Base-by-base conservation (phyloP, 306 rosid genomes). In the Sicyos edulis region DNA sequence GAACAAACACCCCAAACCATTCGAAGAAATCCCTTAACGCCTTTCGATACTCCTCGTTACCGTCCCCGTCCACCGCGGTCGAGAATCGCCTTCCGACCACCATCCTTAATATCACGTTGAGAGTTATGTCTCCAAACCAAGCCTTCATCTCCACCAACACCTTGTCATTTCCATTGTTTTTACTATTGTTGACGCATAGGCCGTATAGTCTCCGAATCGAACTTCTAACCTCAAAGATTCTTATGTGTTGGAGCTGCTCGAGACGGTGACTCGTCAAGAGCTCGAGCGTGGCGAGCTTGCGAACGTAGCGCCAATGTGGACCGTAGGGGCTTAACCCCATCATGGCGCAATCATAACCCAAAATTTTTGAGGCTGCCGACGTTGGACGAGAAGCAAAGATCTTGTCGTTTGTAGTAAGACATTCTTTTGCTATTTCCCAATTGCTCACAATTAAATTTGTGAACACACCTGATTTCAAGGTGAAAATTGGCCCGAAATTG, bases 1-100 rank as follows among this genome's bases (percentile, higher is more conserved):
- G 87, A 20, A 82, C 86, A 55, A 83, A 88, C 15, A 84, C 78
- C 2, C 91, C 89, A 14, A 83, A 84, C 42, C n/a, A n/a, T n/a
- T n/a, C n/a, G n/a, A n/a, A n/a, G n/a, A n/a, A n/a, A n/a, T n/a
- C n/a, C n/a, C n/a, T 62, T 10, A 88, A 78, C 4, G 87, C 87
- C 73, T 77, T 80, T 71, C 82, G 85, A 77, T 90, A 83, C 56
- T 63, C 84, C 79, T 72, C 3, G 80, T 84, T 84, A 1, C 14
- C 76, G 0, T 53, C 79, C 54, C 73, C 81, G 2, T 56, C 76
- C 45, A 78, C 50, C 3, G 7, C 75, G 4, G 85, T 80, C 0
- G 83, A 81, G 20, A 79, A 75, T 22, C 72, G 14, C 37, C 45
- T 45, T 5, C 72, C 72, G 2, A 37, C 24, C 53, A 67, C 32